Conservation (phyloP, 1,139 yeast species). For the Blastobotrys serpentis region DNA sequence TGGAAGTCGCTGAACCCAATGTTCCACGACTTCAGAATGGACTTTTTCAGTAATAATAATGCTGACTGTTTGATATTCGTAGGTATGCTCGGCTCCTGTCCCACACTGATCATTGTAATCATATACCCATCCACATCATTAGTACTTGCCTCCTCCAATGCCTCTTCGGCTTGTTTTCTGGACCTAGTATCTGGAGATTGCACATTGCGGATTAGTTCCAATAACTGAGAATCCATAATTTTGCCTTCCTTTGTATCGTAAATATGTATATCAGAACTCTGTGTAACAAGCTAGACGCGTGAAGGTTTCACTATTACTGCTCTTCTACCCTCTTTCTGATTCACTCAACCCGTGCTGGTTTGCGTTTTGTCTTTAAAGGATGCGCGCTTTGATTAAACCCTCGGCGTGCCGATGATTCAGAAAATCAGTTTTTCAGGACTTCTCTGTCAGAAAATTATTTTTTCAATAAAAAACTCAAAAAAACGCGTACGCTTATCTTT, state of each 20-base stretch:
- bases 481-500: too few species aligned
- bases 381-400: too few species aligned
- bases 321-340: too few species aligned
- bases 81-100: conserved; percentile 10
- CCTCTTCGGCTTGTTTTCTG: conserved; percentile 11
- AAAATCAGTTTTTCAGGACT: too few species aligned
- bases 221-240: conserved; percentile 3
- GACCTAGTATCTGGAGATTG: conserved; percentile 11
- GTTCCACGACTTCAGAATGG: conserved; percentile 79
- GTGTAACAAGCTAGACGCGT: not conserved
- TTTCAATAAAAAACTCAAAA: too few species aligned
- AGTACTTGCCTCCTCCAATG: conserved; percentile 10
- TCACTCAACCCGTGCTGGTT: too few species aligned
- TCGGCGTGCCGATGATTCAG: too few species aligned
- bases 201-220: conserved; percentile 8
- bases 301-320: not conserved
- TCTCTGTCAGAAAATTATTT: too few species aligned
- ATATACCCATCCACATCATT: conserved; percentile 8
- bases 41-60: conserved; percentile 62
- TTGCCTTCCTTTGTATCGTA: not conserved
- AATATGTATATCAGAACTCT: not conserved
- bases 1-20: conserved; percentile 74
- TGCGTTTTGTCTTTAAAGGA: too few species aligned
- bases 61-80: conserved; percentile 52
- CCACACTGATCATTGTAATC: conserved; percentile 10